Base-by-base conservation (phyloP, 768 basidiomycete genomes). In the Phanerochaete carnosa region DNA sequence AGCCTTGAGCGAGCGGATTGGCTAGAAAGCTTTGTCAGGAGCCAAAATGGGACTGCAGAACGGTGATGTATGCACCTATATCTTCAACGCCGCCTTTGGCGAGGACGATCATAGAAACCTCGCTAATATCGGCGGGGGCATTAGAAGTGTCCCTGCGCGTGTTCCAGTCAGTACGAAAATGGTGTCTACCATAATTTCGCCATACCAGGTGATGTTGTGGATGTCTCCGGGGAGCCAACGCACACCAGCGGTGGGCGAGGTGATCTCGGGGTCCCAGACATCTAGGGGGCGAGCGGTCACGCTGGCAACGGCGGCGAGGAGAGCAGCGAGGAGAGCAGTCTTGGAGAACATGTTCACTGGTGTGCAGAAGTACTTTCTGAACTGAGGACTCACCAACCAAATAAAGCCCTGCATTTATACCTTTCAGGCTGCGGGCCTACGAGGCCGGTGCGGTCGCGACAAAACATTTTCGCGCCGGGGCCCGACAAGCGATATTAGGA, bases 191-290 rank as follows among this genome's bases (percentile, higher is more conserved):
- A 58, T 58, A 45, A 45, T 53, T 58, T 43, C 62, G 66, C n/a
- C n/a, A n/a, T 62, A 84, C 85, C 85, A 86, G 39, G 69, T 70
- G 60, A 86, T 79, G 28, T 68, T 65, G 61, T 80, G 75, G 0
- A 16, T 46, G 8, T 67, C 66, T 23, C 78, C 77, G 35, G 68
- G 62, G 2, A 45, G 16, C 84, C 84, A 86, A 11, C 71, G 30
- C 4, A 62, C 60, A 4, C 58, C 61, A 1, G 54, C 52, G 16
- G 54, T 59, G 26, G 82, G 84, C 9, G 59, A 64, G 26, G 72
- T 80, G 65, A 85, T 78, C 1, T 58, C 62, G 1, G 83, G 82
- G 45, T 70, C 74, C 64, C 74, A 72, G 62, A 77, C 76, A 55
- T 78, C 64, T 2, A 43, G 43, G 2, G 52, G 32, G 5, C 45